phyloP scores from a whole-genome alignment of 306 rosid species.

The Datisca glomerata region DNA sequence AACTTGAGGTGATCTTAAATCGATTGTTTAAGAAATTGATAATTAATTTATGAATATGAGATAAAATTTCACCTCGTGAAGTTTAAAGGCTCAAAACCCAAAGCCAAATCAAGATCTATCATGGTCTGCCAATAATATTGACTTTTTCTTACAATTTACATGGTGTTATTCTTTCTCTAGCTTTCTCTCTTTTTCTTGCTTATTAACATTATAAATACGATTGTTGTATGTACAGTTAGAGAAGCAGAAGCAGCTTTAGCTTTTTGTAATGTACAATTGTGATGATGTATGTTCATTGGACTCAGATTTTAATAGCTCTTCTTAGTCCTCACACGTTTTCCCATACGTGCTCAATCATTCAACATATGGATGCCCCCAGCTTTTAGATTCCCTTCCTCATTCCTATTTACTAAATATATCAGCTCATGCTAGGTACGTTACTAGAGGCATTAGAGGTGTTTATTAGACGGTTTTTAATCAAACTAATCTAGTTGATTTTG shows the following conservation, averaged over 20 bases:
- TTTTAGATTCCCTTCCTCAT: conserved; percentile 5
- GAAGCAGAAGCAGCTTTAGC: conserved; percentile 1
- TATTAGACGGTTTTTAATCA: too few species aligned
- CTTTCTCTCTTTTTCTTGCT: background rate
- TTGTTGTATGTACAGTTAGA: too few species aligned
- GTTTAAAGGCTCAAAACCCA: background rate
- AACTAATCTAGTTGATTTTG: too few species aligned
- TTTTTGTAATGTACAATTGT: background rate
- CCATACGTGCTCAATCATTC: conserved; percentile 11
- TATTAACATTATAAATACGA: too few species aligned
- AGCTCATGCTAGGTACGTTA: too few species aligned
- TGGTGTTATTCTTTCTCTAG: background rate
- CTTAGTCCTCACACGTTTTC: conserved; percentile 7
- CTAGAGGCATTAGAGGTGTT: too few species aligned
- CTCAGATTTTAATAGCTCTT: background rate
- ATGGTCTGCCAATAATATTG: background rate
- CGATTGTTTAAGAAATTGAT: background rate
- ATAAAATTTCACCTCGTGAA: background rate
- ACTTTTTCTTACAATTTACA: background rate
- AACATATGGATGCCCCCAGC: conserved; percentile 9
- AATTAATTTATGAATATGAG: background rate
- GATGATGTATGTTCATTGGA: background rate
- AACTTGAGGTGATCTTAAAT: background rate
- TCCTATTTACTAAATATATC: too few species aligned
- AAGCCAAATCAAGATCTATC: conserved; percentile 1